These are phyloP conservation scores for Candida morakotiae DNA, from an alignment of 805 yeast genomes.

Conservation along the genomic window DNA sequence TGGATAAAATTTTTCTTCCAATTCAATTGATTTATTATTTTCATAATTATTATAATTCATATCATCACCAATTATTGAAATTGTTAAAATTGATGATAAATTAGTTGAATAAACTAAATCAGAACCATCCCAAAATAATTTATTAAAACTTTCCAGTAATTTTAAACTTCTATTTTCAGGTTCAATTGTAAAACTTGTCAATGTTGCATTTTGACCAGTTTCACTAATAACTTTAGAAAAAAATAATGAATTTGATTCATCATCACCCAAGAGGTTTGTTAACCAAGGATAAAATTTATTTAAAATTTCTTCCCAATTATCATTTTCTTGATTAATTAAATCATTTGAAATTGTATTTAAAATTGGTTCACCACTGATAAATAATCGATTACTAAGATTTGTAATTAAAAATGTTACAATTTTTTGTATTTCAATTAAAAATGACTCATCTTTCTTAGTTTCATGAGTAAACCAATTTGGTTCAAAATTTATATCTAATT, in stretches of 20 bases:
- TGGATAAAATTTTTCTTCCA: constrained; percentile 33
- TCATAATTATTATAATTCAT: constrained; percentile 10
- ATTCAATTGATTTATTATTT: constrained; percentile 15
- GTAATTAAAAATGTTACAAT: constrained; percentile 16
- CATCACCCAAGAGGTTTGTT: not conserved
- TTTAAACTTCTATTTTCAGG: constrained; percentile 20
- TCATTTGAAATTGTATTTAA: constrained; percentile 15
- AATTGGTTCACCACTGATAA: constrained; percentile 17
- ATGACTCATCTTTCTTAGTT: constrained; percentile 6
- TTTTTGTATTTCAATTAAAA: constrained; percentile 21
- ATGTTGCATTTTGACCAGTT: constrained; percentile 13
- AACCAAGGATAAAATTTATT: constrained; percentile 5
- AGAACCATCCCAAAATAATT: constrained; percentile 33
- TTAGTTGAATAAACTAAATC: constrained; percentile 22
- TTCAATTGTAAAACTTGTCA: constrained; percentile 31
- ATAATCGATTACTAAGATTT: constrained; percentile 17
- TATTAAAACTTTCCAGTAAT: constrained; percentile 30
- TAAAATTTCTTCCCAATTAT: constrained; percentile 18
- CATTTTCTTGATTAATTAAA: constrained; percentile 14
- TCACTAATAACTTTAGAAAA: constrained; percentile 24
- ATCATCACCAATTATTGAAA: constrained; percentile 26
- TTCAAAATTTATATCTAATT: constrained; percentile 12
- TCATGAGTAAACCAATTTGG: constrained; percentile 15
- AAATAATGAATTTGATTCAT: constrained; percentile 10
- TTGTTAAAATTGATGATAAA: constrained; percentile 28